These are phyloP conservation scores for Dictyostelium firmibasis DNA, from an alignment of 78 protist genomes.

Conservation along the genomic window DNA sequence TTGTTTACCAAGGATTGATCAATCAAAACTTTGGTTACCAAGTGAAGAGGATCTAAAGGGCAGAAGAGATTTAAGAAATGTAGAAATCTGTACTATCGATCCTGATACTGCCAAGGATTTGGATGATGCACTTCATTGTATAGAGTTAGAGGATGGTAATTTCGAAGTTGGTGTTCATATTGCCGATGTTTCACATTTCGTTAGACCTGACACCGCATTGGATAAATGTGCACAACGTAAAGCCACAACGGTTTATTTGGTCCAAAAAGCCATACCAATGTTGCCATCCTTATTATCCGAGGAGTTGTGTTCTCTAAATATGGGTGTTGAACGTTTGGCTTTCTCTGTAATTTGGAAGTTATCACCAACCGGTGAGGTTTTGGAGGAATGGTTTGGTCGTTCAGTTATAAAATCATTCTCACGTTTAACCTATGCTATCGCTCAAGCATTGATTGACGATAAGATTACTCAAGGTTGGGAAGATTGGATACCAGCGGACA, in stretches of 20 bases:
- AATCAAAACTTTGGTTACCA: constrained; percentile 33
- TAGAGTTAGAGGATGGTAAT: constrained; percentile 64
- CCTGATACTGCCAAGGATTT: constrained; percentile 95
- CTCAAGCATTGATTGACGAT: constrained; percentile 84
- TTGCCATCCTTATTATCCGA: constrained; percentile 90
- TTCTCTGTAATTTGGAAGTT: constrained; percentile 88
- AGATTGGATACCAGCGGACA: constrained; percentile 7
- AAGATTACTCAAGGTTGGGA: not conserved
- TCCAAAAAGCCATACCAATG: constrained; percentile 94
- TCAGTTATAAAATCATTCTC: constrained; percentile 93
- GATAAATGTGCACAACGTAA: constrained; percentile 88
- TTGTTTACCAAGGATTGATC: constrained; percentile 49
- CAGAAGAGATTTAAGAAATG: constrained; percentile 84
- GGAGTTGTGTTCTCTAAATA: constrained; percentile 92
- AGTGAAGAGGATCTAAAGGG: constrained; percentile 34
- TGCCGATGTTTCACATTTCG: constrained; percentile 96
- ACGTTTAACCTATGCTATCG: constrained; percentile 90
- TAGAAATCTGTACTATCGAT: constrained; percentile 92
- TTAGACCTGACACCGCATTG: constrained; percentile 73
- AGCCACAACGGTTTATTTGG: constrained; percentile 92
- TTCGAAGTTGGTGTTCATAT: constrained; percentile 95
- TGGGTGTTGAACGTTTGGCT: constrained; percentile 94
- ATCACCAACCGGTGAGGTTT: constrained; percentile 73
- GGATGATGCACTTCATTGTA: constrained; percentile 94
- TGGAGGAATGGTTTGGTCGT: constrained; percentile 82